Conservation (phyloP, 169 alveolate species). For the Babesia bovis region DNA sequence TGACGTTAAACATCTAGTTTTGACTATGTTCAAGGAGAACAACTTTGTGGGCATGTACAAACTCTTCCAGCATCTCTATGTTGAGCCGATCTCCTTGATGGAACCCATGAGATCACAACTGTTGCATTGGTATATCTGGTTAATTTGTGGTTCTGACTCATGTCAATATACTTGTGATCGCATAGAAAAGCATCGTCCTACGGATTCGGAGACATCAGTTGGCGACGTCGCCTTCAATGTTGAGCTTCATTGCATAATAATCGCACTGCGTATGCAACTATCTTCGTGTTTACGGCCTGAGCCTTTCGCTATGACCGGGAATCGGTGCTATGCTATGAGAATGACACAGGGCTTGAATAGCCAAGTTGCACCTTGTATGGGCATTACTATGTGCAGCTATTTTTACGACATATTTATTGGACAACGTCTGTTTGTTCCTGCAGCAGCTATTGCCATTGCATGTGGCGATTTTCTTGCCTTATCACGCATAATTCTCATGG, state of each 20-base stretch:
- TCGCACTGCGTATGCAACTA: slow-evolving; percentile 9
- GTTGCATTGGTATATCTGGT: slow-evolving; percentile 7
- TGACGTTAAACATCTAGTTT: slow-evolving; percentile 5
- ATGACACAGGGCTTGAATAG: too few species aligned
- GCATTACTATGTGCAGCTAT: slow-evolving; percentile 18
- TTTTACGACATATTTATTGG: slow-evolving; percentile 29
- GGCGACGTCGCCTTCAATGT: background rate
- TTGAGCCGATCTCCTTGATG: slow-evolving; percentile 20
- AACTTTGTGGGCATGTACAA: slow-evolving; percentile 37
- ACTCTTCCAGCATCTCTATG: slow-evolving; percentile 16
- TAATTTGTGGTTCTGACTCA: slow-evolving; percentile 13
- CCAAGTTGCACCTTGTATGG: slow-evolving; percentile 1
- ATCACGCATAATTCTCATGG: slow-evolving; percentile 20
- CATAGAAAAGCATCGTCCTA: background rate
- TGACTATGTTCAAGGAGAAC: background rate
- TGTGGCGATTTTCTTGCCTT: slow-evolving; percentile 23
- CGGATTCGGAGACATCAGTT: background rate
- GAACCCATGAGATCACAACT: slow-evolving; percentile 7
- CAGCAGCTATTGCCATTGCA: slow-evolving; percentile 40
- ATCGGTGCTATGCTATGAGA: background rate
- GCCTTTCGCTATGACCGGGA: slow-evolving; percentile 3
- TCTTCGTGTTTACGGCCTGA: too few species aligned
- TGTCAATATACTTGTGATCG: background rate
- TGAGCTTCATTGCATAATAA: slow-evolving; percentile 10
- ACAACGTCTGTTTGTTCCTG: slow-evolving; percentile 30